Conservation (phyloP, 148 eudicot species). For the Salicornia ramosissima region DNA sequence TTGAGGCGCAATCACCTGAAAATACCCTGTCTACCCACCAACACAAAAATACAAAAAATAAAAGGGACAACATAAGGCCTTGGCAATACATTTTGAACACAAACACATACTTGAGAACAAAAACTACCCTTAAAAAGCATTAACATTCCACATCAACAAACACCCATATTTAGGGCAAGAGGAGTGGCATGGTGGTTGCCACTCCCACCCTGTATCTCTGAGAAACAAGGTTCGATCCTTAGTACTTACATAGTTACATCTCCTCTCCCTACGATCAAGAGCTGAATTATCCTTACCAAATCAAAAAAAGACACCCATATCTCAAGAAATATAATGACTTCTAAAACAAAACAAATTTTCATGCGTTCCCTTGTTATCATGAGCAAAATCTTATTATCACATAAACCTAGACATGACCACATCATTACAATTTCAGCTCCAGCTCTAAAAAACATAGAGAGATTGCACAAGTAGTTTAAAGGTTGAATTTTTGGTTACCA, state of each 20-base stretch:
- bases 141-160: neutral
- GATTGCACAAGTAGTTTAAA: neutral
- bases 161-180: neutral
- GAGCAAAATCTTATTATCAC: neutral
- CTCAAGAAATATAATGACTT: too few relatives aligned
- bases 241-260: too few relatives aligned
- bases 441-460: neutral
- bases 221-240: too few relatives aligned
- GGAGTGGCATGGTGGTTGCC: too few relatives aligned
- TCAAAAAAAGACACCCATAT: too few relatives aligned
- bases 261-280: too few relatives aligned
- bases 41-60: constrained; percentile 16
- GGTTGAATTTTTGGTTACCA: constrained; percentile 41
- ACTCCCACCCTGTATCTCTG: too few relatives aligned
- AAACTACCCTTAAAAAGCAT: neutral
- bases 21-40: constrained; percentile 72
- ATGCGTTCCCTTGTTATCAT: neutral
- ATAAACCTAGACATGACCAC: neutral
- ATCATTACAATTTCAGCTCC: neutral
- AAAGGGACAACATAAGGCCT: constrained; percentile 3
- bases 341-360: too few relatives aligned
- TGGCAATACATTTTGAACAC: neutral
- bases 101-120: neutral
- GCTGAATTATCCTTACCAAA: too few relatives aligned
- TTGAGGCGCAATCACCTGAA: constrained; percentile 73